These are phyloP conservation scores for Primulina eburnea DNA, from an alignment of 257 asterid species.

Conservation along the genomic window DNA sequence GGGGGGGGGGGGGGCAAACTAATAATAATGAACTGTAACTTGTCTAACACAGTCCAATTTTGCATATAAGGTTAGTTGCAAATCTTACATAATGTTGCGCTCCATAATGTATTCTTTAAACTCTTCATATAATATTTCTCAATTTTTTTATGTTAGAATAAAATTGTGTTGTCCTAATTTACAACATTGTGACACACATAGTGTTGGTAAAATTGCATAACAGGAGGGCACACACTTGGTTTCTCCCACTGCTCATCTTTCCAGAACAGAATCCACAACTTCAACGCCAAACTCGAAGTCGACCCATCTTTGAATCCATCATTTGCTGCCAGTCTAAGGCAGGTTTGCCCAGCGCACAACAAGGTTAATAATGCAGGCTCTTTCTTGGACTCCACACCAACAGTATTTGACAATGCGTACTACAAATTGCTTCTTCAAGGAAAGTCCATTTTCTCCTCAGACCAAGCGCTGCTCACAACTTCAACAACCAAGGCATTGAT, in stretches of 20 bases:
- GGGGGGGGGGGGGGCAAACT: too few relatives aligned
- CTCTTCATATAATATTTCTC: too few relatives aligned
- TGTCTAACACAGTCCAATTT: too few relatives aligned
- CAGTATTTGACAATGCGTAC: slow-evolving; percentile 63
- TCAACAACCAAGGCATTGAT: slow-evolving; percentile 54
- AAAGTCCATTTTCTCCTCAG: slow-evolving; percentile 65
- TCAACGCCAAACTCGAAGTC: slow-evolving; percentile 37
- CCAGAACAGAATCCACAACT: slow-evolving; percentile 83
- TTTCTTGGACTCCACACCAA: slow-evolving; percentile 58
- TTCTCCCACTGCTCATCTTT: slow-evolving; percentile 87
- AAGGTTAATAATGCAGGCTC: slow-evolving; percentile 62
- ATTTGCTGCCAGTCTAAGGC: slow-evolving; percentile 52
- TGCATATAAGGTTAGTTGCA: too few relatives aligned
- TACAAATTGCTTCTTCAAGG: slow-evolving; percentile 68
- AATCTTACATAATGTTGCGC: too few relatives aligned
- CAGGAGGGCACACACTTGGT: slow-evolving; percentile 93
- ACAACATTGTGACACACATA: too few relatives aligned
- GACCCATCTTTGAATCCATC: slow-evolving; percentile 61
- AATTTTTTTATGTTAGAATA: too few relatives aligned
- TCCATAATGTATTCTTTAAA: too few relatives aligned
- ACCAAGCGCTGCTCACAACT: slow-evolving; percentile 54
- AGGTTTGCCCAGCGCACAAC: slow-evolving; percentile 63
- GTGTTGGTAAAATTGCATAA: background rate
- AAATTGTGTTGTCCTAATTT: too few relatives aligned
- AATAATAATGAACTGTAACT: too few relatives aligned